These are phyloP conservation scores for Iberis pinnata DNA, from an alignment of 345 rosid species.

Conservation along the genomic window DNA sequence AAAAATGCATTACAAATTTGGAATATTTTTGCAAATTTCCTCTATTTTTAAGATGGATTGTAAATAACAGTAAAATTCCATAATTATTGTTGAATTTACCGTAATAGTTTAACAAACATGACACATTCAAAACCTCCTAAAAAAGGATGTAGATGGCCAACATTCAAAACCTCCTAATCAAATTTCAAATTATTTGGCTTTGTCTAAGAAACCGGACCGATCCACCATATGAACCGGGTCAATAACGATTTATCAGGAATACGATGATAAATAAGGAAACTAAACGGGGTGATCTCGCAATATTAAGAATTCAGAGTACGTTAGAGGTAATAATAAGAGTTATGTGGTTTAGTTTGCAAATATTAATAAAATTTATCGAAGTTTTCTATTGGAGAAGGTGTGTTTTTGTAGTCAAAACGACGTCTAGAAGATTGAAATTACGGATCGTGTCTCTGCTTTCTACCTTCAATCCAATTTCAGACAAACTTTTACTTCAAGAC, in stretches of 20 bases:
- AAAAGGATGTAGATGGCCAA: no score
- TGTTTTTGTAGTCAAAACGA: constrained; percentile 30
- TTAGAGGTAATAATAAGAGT: constrained; percentile 9
- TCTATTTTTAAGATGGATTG: no score
- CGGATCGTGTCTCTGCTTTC: constrained; percentile 28
- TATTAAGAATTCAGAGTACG: not conserved
- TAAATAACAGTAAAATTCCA: no score
- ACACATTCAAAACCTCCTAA: no score
- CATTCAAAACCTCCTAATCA: no score
- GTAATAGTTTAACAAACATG: no score
- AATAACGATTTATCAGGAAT: no score
- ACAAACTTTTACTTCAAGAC: constrained; percentile 26
- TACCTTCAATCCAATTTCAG: constrained; percentile 24
- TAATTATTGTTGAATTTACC: no score
- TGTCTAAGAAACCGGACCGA: not conserved
- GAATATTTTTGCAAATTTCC: no score
- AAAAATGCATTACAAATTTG: no score
- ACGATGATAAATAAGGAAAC: not conserved
- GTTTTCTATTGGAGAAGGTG: constrained; percentile 25
- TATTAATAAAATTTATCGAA: constrained; percentile 2
- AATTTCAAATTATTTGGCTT: no score
- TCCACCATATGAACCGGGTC: not conserved
- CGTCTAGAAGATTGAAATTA: constrained; percentile 25
- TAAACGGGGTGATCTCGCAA: not conserved
- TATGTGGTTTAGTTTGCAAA: constrained; percentile 12